Conservation (phyloP, 768 basidiomycete species). For the Porphyrellus cyaneotinctus region DNA sequence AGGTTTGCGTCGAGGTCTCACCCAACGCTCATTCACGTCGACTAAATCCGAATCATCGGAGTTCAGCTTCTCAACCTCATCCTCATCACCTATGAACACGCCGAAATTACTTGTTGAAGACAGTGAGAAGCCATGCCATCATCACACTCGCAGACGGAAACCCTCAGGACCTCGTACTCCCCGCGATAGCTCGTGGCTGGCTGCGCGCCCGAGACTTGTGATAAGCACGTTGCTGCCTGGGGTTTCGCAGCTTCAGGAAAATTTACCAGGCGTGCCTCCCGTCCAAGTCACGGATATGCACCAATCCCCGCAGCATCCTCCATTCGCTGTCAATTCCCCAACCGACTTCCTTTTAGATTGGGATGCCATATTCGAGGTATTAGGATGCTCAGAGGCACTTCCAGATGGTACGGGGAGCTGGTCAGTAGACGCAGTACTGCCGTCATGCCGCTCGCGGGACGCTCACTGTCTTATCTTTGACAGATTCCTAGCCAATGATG, state of each 20-base stretch:
- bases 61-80: conserved; percentile 11
- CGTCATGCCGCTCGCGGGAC: neutral
- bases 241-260: conserved; percentile 6
- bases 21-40: conserved; percentile 14
- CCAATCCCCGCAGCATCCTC: conserved; percentile 2
- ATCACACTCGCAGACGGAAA: conserved; percentile 16
- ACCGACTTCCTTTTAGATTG: conserved; percentile 26
- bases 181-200: conserved; percentile 3
- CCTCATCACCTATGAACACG: conserved; percentile 10
- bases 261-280: conserved; percentile 5
- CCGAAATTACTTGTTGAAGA: conserved; percentile 4
- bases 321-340: conserved; percentile 8
- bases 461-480: neutral
- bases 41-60: conserved; percentile 8
- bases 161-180: conserved; percentile 28
- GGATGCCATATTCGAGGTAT: conserved; percentile 30
- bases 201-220: conserved; percentile 12
- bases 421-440: conserved; percentile 10
- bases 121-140: neutral
- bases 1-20: conserved; percentile 14
- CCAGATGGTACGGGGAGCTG: neutral
- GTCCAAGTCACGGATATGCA: neutral
- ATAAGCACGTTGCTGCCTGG: conserved; percentile 15
- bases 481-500: conserved; percentile 3
- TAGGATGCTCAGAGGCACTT: conserved; percentile 13